Conservation (phyloP, 2,329 filamentous ascomycete genomes). For the Cytospora leucostoma region DNA sequence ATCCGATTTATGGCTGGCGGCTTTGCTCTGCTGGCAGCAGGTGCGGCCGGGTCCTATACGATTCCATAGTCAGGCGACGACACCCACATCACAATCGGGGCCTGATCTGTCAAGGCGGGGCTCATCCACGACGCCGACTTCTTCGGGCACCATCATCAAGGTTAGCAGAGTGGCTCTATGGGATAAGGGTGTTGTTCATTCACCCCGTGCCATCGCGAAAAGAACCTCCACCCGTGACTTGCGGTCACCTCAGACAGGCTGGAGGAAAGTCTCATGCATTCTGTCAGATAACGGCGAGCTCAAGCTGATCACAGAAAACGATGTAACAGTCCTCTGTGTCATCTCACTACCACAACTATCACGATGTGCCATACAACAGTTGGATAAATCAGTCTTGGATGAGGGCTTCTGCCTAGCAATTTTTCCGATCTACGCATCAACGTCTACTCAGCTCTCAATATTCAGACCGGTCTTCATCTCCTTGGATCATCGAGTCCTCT, state of each 20-base stretch:
- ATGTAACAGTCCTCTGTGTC: conserved; percentile 75
- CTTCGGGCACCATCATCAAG: conserved; percentile 71
- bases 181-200: conserved; percentile 70
- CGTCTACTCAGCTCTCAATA: conserved; percentile 70
- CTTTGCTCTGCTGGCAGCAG: conserved; percentile 79
- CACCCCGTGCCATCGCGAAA: conserved; percentile 58
- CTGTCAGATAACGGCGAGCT: conserved; percentile 94
- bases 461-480: conserved; percentile 88
- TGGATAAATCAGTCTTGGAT: conserved; percentile 87
- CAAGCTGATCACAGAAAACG: conserved; percentile 84
- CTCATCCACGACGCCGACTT: conserved; percentile 40
- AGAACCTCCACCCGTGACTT: conserved; percentile 60
- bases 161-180: conserved; percentile 88
- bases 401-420: conserved; percentile 94
- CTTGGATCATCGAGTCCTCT: conserved; percentile 83
- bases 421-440: conserved; percentile 86
- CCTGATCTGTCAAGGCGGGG: conserved; percentile 47
- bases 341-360: conserved; percentile 89
- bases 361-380: conserved; percentile 83
- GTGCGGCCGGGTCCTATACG: conserved; percentile 62
- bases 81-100: conserved; percentile 32
- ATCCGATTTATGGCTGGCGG: conserved; percentile 78
- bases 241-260: conserved; percentile 59
- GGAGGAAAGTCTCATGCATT: conserved; percentile 89
- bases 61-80: conserved; percentile 25